Conservation (phyloP, 495 filamentous ascomycete species). For the Cercophora samala region DNA sequence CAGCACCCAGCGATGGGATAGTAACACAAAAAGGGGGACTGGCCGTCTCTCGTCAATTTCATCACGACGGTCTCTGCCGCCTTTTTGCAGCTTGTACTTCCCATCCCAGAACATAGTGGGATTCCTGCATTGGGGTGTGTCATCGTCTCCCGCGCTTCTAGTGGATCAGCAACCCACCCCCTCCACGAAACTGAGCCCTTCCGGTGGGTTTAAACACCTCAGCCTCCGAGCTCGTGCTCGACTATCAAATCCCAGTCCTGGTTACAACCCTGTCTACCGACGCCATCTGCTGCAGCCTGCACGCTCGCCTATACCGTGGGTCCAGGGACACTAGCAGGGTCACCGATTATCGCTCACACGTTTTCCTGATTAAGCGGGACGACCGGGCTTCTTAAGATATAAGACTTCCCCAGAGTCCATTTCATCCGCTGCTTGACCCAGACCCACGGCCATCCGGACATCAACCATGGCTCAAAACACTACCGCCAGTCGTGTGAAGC, state of each 20-base stretch:
- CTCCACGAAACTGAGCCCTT: neutral
- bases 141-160: conserved; percentile 23
- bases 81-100: conserved; percentile 8
- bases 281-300: conserved; percentile 3
- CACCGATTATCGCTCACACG: neutral
- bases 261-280: conserved; percentile 9
- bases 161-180: conserved; percentile 6
- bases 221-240: conserved; percentile 15
- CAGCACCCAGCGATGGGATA: neutral
- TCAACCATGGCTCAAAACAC: conserved; percentile 26
- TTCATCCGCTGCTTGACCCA: neutral
- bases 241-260: conserved; percentile 10
- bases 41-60: neutral
- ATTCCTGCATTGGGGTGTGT: conserved; percentile 26
- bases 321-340: neutral
- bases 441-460: conserved; percentile 6
- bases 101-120: conserved; percentile 4
- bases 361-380: neutral
- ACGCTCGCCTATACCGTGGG: conserved; percentile 1
- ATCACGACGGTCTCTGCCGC: conserved; percentile 21
- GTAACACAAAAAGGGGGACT: neutral
- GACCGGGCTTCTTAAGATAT: conserved; percentile 17
- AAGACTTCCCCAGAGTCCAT: conserved; percentile 13
- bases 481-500: conserved; percentile 28
- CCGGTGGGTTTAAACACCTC: neutral